Evolutionary conservation across 495 filamentous ascomycete genomes (phyloP).

Genomic region (Rostrohypoxylon terebratum): DNA sequence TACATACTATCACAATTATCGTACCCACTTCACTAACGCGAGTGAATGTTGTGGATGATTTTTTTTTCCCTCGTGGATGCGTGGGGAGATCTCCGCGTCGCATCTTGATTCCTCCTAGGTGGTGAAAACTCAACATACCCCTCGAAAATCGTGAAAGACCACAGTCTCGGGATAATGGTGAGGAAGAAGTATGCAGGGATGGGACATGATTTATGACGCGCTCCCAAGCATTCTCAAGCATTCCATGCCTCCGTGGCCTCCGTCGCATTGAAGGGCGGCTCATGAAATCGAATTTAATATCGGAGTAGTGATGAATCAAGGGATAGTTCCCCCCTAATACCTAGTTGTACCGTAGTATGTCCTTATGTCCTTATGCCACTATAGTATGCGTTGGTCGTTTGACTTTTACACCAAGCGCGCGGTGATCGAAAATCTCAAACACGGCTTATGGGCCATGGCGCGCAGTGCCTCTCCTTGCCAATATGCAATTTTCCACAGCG

Average conservation of each 20-base stretch:
- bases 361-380: background rate
- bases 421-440: constrained; percentile 37
- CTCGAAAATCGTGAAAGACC: background rate
- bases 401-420: constrained; percentile 25
- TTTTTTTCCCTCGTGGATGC: constrained; percentile 6
- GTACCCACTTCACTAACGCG: constrained; percentile 4
- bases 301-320: constrained; percentile 16
- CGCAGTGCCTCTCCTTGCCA: constrained; percentile 31
- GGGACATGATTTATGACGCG: constrained; percentile 21
- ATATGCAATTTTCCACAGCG: constrained; percentile 18
- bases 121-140: background rate
- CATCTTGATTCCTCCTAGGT: constrained; percentile 6
- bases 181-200: constrained; percentile 18
- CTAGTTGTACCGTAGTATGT: too few relatives aligned
- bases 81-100: constrained; percentile 6
- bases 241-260: constrained; percentile 27
- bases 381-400: constrained; percentile 32
- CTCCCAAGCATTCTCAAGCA: constrained; percentile 16
- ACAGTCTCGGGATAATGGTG: background rate
- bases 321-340: constrained; percentile 14
- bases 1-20: constrained; percentile 23
- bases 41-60: constrained; percentile 1
- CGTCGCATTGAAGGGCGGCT: constrained; percentile 35
- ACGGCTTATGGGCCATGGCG: constrained; percentile 21
- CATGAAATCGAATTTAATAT: constrained; percentile 35